These are phyloP conservation scores for Chalara sp. DNA, from an alignment of 2,329 filamentous ascomycete species.

Conservation along the genomic window DNA sequence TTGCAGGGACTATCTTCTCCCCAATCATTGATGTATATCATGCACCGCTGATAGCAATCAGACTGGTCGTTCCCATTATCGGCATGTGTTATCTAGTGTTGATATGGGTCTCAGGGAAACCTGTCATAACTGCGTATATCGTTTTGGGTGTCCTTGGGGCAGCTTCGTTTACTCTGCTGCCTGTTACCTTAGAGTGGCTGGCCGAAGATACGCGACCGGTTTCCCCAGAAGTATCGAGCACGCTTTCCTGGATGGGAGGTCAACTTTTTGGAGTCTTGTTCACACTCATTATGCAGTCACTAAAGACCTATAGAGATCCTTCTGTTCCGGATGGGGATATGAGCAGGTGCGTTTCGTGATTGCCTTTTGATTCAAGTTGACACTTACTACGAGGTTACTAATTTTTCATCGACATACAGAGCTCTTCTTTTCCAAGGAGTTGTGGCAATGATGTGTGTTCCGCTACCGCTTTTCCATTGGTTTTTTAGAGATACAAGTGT, in stretches of 20 bases:
- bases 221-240: conserved; percentile 76
- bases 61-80: conserved; percentile 67
- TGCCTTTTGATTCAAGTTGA: too few relatives aligned
- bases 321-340: too few relatives aligned
- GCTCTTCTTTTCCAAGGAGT: too few relatives aligned
- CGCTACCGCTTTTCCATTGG: too few relatives aligned
- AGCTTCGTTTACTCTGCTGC: conserved; percentile 71
- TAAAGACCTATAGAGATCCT: too few relatives aligned
- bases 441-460: too few relatives aligned
- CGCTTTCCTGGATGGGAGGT: conserved; percentile 78
- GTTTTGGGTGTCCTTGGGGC: conserved; percentile 74
- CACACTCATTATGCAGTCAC: conserved; percentile 50
- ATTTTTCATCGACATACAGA: too few relatives aligned
- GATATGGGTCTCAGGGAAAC: conserved; percentile 64
- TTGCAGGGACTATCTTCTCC: conserved; percentile 66
- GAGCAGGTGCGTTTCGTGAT: too few relatives aligned
- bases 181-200: conserved; percentile 78
- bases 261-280: conserved; percentile 83
- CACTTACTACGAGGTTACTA: too few relatives aligned
- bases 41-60: conserved; percentile 66
- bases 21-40: conserved; percentile 84
- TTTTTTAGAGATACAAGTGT: too few relatives aligned
- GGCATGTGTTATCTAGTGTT: conserved; percentile 69
- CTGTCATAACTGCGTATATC: conserved; percentile 58
- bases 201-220: conserved; percentile 84